Base-by-base conservation (phyloP, 805 yeast species). In the Spencermartinsiella europaea region DNA sequence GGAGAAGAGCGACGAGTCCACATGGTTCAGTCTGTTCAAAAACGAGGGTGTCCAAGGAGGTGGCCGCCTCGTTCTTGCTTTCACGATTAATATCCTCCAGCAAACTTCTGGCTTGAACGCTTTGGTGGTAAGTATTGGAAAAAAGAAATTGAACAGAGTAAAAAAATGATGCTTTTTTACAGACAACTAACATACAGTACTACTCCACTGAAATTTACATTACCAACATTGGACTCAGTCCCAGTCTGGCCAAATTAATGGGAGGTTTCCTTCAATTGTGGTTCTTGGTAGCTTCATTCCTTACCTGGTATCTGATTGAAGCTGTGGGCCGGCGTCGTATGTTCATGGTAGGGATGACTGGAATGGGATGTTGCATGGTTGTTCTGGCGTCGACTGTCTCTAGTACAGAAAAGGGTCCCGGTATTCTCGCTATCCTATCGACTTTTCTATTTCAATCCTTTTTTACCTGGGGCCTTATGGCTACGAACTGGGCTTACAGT, bases 241-340 rank as follows among this genome's bases (percentile, higher is more conserved):
- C 31, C 3, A 19, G 39, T 3, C 15, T 46, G 27, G 27, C 49
- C 5, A 14, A 16, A 3, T 35, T 46, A 4, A 44, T 46, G 43
- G 17, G 35, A 7, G 49, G 49, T n/a, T n/a, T n/a, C n/a, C 19
- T 42, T 34, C 34, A 44, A 12, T 14, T 43, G 5, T 46, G 49
- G 49, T 43, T 36, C 19, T 21, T 43, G 20, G 43, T 27, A 4
- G 21, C 34, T 16, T 46, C 49, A 12, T 43, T 46, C 27, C 16
- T 37, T 8, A 20, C 49, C 5, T 46, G 48, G 47, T 20, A 34
- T 31, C 21, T 46, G 4, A 43, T 46, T 25, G 46, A 50, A 12
- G 25, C 39, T 15, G 17, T 80, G 27, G 89, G 89, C 58, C 77
- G 89, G 75, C 75, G 88, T 66, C 73, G 75, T 17, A 60, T 79